A percentile compares a stretch with the other conserved stretches of the same genome.
These are phyloP conservation scores for Fusarium domesticum DNA, from an alignment of 2,329 filamentous ascomycete genomes.

Conservation along the genomic window DNA sequence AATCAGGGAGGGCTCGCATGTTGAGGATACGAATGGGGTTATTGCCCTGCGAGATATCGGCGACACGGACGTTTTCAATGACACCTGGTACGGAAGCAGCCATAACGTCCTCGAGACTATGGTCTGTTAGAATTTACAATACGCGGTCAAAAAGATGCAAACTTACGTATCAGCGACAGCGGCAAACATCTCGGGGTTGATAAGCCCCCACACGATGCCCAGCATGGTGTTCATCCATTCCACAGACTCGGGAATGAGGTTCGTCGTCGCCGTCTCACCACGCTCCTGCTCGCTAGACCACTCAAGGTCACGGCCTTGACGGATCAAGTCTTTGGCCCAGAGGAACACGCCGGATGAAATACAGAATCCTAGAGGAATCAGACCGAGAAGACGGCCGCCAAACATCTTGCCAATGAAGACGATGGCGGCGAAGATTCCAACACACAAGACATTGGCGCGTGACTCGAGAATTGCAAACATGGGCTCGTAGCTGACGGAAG, in stretches of 20 bases:
- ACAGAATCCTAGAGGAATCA: constrained; percentile 70
- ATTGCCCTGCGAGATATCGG: constrained; percentile 89
- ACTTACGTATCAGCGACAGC: constrained; percentile 76
- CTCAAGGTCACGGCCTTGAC: constrained; percentile 77
- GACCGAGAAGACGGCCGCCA: constrained; percentile 71
- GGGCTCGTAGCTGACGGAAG: constrained; percentile 82
- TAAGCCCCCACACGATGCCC: constrained; percentile 79
- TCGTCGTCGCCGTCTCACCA: constrained; percentile 80
- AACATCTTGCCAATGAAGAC: constrained; percentile 76
- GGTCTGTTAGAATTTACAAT: constrained; percentile 5
- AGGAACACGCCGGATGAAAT: constrained; percentile 77
- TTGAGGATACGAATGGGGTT: constrained; percentile 88
- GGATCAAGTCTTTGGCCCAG: constrained; percentile 85
- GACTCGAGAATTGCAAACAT: constrained; percentile 77
- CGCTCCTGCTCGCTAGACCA: constrained; percentile 86
- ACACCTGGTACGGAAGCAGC: constrained; percentile 87
- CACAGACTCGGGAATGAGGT: constrained; percentile 88
- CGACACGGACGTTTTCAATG: constrained; percentile 91
- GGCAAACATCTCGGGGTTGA: constrained; percentile 95
- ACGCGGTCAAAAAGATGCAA: accelerated
- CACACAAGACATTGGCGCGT: constrained; percentile 67
- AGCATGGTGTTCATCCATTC: constrained; percentile 95
- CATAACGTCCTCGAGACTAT: constrained; percentile 73
- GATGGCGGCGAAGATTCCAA: constrained; percentile 68
- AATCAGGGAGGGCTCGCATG: constrained; percentile 75